These are phyloP conservation scores for Amanita muscaria DNA, from an alignment of 768 basidiomycete species.

Conservation along the genomic window DNA sequence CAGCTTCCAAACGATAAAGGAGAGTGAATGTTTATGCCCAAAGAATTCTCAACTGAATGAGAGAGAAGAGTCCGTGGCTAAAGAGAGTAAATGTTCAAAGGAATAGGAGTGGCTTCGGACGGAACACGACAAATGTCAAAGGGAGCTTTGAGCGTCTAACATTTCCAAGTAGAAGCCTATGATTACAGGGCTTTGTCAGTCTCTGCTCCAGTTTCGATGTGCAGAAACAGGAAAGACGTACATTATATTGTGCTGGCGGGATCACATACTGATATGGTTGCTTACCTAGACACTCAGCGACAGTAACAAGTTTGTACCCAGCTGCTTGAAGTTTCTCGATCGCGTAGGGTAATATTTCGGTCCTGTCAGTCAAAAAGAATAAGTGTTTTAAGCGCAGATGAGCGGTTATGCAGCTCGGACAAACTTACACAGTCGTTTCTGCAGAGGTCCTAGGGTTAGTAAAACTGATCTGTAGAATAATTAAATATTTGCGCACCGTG, in stretches of 20 bases:
- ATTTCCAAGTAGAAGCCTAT: not conserved
- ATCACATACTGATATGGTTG: constrained; percentile 28
- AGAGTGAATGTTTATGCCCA: too few relatives aligned
- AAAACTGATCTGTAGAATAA: not conserved
- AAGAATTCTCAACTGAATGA: too few relatives aligned
- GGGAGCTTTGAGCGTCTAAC: too few relatives aligned
- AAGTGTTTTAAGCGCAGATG: not conserved
- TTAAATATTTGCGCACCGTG: constrained; percentile 16
- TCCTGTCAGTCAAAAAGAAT: constrained; percentile 11
- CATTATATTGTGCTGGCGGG: constrained; percentile 22
- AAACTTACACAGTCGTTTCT: constrained; percentile 17
- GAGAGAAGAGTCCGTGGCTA: too few relatives aligned
- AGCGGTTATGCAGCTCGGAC: constrained; percentile 7
- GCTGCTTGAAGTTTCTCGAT: constrained; percentile 28
- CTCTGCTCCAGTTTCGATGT: too few relatives aligned
- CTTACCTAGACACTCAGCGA: constrained; percentile 34
- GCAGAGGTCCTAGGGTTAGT: not conserved
- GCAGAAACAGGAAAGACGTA: constrained; percentile 13
- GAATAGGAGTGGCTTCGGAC: too few relatives aligned
- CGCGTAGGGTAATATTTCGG: constrained; percentile 29
- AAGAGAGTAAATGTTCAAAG: too few relatives aligned
- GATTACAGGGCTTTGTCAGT: too few relatives aligned
- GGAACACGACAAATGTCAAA: too few relatives aligned
- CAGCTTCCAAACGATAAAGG: too few relatives aligned
- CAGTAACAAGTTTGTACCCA: constrained; percentile 34